phyloP scores from a whole-genome alignment of 139 green algal species.

The Chlorella vulgaris region DNA sequence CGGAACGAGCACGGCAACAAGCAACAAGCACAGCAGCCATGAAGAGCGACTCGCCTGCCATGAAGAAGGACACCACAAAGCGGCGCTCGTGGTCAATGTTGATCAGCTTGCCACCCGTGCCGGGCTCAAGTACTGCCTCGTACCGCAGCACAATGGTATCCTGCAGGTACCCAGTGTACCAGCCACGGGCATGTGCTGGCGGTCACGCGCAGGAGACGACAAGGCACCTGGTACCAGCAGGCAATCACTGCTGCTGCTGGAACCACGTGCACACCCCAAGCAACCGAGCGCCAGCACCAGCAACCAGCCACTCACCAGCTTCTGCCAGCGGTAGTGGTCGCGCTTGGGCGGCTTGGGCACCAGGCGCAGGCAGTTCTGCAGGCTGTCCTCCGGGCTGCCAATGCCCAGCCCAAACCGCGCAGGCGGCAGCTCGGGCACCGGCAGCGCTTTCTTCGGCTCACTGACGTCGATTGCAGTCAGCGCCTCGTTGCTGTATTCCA shows the following conservation, averaged over 20 bases:
- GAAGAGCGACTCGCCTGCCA: not conserved
- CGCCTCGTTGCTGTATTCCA: constrained; percentile 64
- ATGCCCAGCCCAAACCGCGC: constrained; percentile 50
- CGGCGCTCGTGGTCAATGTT: constrained; percentile 50
- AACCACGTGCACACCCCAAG: not conserved
- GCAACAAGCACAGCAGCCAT: not conserved
- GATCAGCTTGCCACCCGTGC: not conserved
- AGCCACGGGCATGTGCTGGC: not conserved
- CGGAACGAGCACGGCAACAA: not conserved
- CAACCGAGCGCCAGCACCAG: not conserved
- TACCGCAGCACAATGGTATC: constrained; percentile 31
- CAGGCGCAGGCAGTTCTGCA: constrained; percentile 87
- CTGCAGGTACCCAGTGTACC: not conserved
- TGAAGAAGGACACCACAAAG: constrained; percentile 93
- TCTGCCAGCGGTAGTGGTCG: constrained; percentile 33
- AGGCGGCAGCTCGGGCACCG: constrained; percentile 64
- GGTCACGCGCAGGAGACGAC: not conserved
- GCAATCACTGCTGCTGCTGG: too few species aligned
- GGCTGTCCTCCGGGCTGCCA: constrained; percentile 79
- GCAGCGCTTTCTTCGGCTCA: constrained; percentile 51
- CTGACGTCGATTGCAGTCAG: constrained; percentile 70
- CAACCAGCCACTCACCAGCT: constrained; percentile 4
- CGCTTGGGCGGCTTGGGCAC: constrained; percentile 34
- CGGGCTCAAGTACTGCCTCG: constrained; percentile 21
- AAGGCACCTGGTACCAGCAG: too few species aligned